Evolutionary conservation across 345 rosid species (phyloP), one percentile per base, ranked within the genome.

Genomic region (Mallotus nudiflorus): DNA sequence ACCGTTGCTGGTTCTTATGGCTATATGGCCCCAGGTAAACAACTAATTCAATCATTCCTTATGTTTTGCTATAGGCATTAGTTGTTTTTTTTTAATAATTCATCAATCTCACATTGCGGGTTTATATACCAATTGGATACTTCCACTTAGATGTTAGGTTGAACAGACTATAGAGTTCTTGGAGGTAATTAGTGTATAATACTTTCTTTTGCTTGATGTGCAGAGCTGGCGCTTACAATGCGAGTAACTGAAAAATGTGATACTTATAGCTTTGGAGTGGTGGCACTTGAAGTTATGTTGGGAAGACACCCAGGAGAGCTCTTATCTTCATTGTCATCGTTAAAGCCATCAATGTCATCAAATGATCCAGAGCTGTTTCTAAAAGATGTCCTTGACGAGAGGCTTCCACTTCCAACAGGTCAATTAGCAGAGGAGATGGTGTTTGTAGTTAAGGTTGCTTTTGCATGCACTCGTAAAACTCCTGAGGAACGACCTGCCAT

Each of bases 21-120:
- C 70, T 88, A 90, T 79, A 90, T 86, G 87, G 92, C 96, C 70
- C 93, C 89, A 31, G 96, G 96, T 90, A 81, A 74, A 27, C 27
- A n/a, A 45, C 12, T 42, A 45, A 44, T 68, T 31, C 35, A 12
- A 6, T 9, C 39, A 28, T 8, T n/a, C n/a, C n/a, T n/a, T n/a
- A n/a, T n/a, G n/a, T n/a, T n/a, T n/a, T n/a, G n/a, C n/a, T n/a
- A n/a, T n/a, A n/a, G n/a, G n/a, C n/a, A n/a, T n/a, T n/a, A n/a
- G n/a, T n/a, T n/a, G n/a, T n/a, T n/a, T n/a, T n/a, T n/a, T n/a
- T n/a, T n/a, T n/a, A n/a, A n/a, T n/a, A n/a, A n/a, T n/a, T n/a
- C n/a, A n/a, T n/a, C n/a, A n/a, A n/a, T n/a, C n/a, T n/a, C n/a
- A n/a, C n/a, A n/a, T n/a, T n/a, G n/a, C n/a, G n/a, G n/a, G n/a